A percentile compares a stretch with the other conserved stretches of the same genome.
Conservation (phyloP, 1,284 basidiomycete species). For the Ganoderma multipileum region DNA sequence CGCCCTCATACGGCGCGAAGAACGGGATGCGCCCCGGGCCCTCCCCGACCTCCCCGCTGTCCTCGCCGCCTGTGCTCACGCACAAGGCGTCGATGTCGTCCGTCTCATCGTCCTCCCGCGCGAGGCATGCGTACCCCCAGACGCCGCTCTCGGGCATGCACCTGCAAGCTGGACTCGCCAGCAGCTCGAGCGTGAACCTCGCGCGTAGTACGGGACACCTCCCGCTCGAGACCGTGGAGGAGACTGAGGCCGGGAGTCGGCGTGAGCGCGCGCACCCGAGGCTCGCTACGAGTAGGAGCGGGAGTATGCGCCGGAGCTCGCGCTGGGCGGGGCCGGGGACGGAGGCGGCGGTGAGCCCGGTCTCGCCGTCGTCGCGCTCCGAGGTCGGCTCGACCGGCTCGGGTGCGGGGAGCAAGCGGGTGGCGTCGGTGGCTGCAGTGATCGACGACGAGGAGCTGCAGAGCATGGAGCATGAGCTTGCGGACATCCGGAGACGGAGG, state of each 20-base stretch:
- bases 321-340: slow-evolving; percentile 22
- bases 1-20: slow-evolving; percentile 45
- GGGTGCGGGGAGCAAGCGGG: slow-evolving; percentile 15
- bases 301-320: slow-evolving; percentile 20
- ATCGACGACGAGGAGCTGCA: slow-evolving; percentile 41
- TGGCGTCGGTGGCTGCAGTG: neutral
- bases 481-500: slow-evolving; percentile 65
- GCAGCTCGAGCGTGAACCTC: slow-evolving; percentile 55
- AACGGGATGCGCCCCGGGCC: slow-evolving; percentile 38
- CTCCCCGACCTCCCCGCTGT: slow-evolving; percentile 35
- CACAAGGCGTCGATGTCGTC: slow-evolving; percentile 60
- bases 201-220: slow-evolving; percentile 53
- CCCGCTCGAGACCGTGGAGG: slow-evolving; percentile 57
- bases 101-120: slow-evolving; percentile 54
- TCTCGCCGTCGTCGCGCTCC: slow-evolving; percentile 26
- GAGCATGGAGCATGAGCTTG: slow-evolving; percentile 57
- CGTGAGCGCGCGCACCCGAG: slow-evolving; percentile 13
- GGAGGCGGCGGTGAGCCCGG: slow-evolving; percentile 17
- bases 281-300: slow-evolving; percentile 15
- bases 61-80: slow-evolving; percentile 36
- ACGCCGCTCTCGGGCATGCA: slow-evolving; percentile 29
- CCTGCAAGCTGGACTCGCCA: slow-evolving; percentile 43
- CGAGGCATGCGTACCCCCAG: slow-evolving; percentile 22
- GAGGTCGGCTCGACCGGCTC: slow-evolving; percentile 27
- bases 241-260: slow-evolving; percentile 44